Evolutionary conservation across 805 yeast species (phyloP).

Genomic region (Scheffersomyces stipitis): DNA sequence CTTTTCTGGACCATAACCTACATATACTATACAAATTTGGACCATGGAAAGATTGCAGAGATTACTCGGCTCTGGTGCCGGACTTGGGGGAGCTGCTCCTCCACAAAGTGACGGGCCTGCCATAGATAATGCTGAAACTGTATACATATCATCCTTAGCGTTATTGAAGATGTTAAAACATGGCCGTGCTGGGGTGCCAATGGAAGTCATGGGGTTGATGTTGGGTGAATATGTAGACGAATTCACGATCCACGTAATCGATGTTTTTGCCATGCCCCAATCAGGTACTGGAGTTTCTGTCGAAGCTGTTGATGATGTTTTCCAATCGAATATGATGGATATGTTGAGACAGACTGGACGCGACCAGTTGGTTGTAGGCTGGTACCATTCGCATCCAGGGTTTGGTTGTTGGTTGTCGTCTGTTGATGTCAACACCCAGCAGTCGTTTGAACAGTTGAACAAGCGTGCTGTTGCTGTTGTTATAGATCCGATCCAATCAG

Average conservation of each 20-base stretch:
- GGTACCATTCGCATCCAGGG: constrained; percentile 98
- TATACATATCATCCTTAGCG: constrained; percentile 93
- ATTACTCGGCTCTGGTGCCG: constrained; percentile 46
- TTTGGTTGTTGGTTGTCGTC: constrained; percentile 98
- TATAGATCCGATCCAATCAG: constrained; percentile 97
- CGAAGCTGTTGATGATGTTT: constrained; percentile 98
- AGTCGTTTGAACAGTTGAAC: constrained; percentile 94
- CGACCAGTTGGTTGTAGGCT: constrained; percentile 98
- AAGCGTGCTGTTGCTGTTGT: constrained; percentile 98
- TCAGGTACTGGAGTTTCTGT: constrained; percentile 98
- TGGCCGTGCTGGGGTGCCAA: constrained; percentile 87
- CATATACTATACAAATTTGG: not conserved
- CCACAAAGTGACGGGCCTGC: constrained; percentile 68
- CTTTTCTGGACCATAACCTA: too few relatives aligned
- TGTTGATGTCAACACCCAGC: constrained; percentile 97
- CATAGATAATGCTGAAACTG: constrained; percentile 94
- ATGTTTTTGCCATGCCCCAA: constrained; percentile 99
- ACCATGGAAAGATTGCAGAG: constrained; percentile 51
- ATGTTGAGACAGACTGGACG: constrained; percentile 99
- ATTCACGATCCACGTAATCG: constrained; percentile 94
- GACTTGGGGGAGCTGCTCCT: constrained; percentile 42
- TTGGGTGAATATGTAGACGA: constrained; percentile 97
- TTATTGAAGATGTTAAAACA: constrained; percentile 95
- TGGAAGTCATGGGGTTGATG: constrained; percentile 95
- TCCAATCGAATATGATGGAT: constrained; percentile 99